These are phyloP conservation scores for Neurospora sp. DNA, from an alignment of 495 filamentous ascomycete genomes.

Conservation along the genomic window DNA sequence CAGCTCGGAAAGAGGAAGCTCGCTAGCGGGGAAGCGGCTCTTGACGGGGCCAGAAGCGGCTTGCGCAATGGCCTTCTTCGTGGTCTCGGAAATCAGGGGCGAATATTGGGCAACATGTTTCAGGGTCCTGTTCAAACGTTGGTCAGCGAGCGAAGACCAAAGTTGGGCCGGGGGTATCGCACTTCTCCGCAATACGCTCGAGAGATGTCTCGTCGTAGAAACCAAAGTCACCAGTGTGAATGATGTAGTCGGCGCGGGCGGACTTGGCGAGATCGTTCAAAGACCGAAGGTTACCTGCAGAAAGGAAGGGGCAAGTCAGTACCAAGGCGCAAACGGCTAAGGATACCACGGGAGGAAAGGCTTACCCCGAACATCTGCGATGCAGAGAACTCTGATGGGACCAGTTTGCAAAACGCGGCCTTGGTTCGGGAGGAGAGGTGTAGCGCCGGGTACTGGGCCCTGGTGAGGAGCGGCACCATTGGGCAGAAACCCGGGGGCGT, in stretches of 20 bases:
- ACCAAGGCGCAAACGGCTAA: constrained; percentile 1
- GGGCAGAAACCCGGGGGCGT: constrained; percentile 39
- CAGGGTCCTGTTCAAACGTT: constrained; percentile 56
- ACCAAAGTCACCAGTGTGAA: constrained; percentile 98
- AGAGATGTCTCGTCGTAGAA: constrained; percentile 97
- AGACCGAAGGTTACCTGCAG: constrained; percentile 80
- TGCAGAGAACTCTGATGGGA: constrained; percentile 77
- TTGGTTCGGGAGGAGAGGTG: constrained; percentile 47
- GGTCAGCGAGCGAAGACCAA: constrained; percentile 8
- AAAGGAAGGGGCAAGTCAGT: constrained; percentile 4
- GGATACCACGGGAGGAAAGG: background rate
- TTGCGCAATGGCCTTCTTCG: constrained; percentile 72
- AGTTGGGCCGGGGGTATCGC: constrained; percentile 27
- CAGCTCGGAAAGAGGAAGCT: constrained; percentile 91
- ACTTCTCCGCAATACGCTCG: constrained; percentile 99
- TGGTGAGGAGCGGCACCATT: constrained; percentile 42
- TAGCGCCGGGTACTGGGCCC: constrained; percentile 39
- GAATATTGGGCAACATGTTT: constrained; percentile 99
- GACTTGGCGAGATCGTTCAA: constrained; percentile 92
- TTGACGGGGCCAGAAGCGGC: constrained; percentile 60
- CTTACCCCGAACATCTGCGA: constrained; percentile 96
- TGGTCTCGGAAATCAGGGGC: constrained; percentile 74
- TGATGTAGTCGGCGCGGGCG: constrained; percentile 88
- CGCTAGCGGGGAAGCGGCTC: constrained; percentile 61
- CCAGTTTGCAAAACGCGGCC: constrained; percentile 72